Conservation (phyloP, 345 rosid genomes). For the Gossypium stocksii region DNA sequence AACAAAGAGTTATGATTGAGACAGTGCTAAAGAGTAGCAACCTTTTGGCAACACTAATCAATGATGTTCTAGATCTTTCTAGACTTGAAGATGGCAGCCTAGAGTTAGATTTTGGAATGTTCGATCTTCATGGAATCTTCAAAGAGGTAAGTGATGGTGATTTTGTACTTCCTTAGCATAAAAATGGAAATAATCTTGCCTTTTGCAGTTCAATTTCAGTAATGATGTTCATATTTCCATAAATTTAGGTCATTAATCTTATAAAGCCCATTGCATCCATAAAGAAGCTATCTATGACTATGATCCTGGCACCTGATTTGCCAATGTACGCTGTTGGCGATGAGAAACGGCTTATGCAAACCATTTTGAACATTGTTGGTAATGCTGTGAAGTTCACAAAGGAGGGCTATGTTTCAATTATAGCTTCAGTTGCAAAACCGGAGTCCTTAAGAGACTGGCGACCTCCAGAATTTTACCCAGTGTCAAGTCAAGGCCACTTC, state of each 20-base stretch:
- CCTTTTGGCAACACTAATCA: slow-evolving; percentile 74
- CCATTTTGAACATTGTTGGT: slow-evolving; percentile 69
- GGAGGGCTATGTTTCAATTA: slow-evolving; percentile 65
- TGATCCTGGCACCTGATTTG: slow-evolving; percentile 66
- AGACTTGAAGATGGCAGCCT: slow-evolving; percentile 94
- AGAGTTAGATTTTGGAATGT: slow-evolving; percentile 51
- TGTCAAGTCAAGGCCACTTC: slow-evolving; percentile 60
- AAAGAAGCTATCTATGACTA: slow-evolving; percentile 61
- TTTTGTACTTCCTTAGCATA: not conserved
- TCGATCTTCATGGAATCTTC: slow-evolving; percentile 61
- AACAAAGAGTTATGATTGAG: slow-evolving; percentile 87
- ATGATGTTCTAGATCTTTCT: slow-evolving; percentile 89
- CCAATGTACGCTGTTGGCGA: slow-evolving; percentile 77
- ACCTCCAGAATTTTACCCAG: slow-evolving; percentile 60
- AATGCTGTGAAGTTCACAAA: slow-evolving; percentile 96
- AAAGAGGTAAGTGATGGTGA: slow-evolving; percentile 58
- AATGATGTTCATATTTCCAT: not conserved
- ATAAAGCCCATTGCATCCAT: slow-evolving; percentile 79
- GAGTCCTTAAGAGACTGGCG: slow-evolving; percentile 69
- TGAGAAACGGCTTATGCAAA: slow-evolving; percentile 84
- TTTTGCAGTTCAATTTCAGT: not conserved
- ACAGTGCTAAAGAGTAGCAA: slow-evolving; percentile 85
- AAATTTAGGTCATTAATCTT: slow-evolving; percentile 54
- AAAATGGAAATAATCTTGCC: not conserved
- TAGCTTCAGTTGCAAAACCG: slow-evolving; percentile 71